Percentiles rank a stretch among this genome's conserved stretches.
These are phyloP conservation scores for Candida railenensis DNA, from an alignment of 805 yeast genomes.

Conservation along the genomic window DNA sequence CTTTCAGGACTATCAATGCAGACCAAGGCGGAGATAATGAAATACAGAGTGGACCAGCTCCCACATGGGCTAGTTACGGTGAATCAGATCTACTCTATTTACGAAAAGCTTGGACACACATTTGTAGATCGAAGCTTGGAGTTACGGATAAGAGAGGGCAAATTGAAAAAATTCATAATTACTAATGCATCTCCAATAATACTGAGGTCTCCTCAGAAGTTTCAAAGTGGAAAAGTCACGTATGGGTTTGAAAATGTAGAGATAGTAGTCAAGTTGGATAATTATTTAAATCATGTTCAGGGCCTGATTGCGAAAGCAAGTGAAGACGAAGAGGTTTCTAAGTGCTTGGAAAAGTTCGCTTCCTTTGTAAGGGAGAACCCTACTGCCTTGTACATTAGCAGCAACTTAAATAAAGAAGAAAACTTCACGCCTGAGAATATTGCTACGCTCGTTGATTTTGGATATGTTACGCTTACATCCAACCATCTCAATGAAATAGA, in stretches of 20 bases:
- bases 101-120: slow-evolving; percentile 44
- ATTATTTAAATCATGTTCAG: slow-evolving; percentile 20
- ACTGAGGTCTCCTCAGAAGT: slow-evolving; percentile 31
- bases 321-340: slow-evolving; percentile 9
- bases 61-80: slow-evolving; percentile 43
- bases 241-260: slow-evolving; percentile 46
- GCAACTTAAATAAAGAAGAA: slow-evolving; percentile 9
- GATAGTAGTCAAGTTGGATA: slow-evolving; percentile 26
- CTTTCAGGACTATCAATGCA: slow-evolving; percentile 31
- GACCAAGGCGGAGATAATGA: slow-evolving; percentile 36
- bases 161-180: slow-evolving; percentile 38
- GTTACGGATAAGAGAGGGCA: slow-evolving; percentile 32
- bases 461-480: slow-evolving; percentile 45
- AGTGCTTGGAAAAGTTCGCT: slow-evolving; percentile 18
- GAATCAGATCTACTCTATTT: slow-evolving; percentile 50
- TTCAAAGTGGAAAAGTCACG: slow-evolving; percentile 34
- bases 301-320: slow-evolving; percentile 6
- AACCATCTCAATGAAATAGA: slow-evolving; percentile 45
- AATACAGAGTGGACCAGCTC: slow-evolving; percentile 28
- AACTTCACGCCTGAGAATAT: slow-evolving; percentile 27
- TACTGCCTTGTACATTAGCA: slow-evolving; percentile 25
- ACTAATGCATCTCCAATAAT: slow-evolving; percentile 46
- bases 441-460: slow-evolving; percentile 34
- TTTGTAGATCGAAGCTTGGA: slow-evolving; percentile 49
- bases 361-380: slow-evolving; percentile 22